Base-by-base conservation (phyloP, 495 filamentous ascomycete genomes). In the Trichoderma erinaceum region DNA sequence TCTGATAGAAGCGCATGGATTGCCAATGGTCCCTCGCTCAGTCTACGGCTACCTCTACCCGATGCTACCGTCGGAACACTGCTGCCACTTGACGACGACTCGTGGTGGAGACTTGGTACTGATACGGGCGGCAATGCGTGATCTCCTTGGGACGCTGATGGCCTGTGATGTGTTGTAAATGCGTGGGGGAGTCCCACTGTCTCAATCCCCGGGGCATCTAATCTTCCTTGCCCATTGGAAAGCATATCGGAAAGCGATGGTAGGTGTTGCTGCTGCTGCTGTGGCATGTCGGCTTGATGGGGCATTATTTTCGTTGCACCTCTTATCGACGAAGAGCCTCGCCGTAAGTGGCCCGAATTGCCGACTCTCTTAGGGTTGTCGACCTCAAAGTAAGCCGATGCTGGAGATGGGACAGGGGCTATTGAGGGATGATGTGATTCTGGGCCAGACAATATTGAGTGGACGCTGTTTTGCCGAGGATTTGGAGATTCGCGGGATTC, bases 1-100 rank as follows among this genome's bases (percentile, higher is more conserved):
- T 21, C 35, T 15, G 73, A 73, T 16, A 83, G 67, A 16, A 83
- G 71, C 18, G 80, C 77, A 66, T 83, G 80, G 52, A 83, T 82
- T 16, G 81, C 80, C 32, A 83, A 66, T 12, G 78, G 73, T 0
- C 77, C 78, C 32, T 83, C 81, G 64, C 76, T 74, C 7, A 79
- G 76, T 15, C 80, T 79, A 63, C 80, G 77, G 1, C 79, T 75
- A 38, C 72, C 70, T n/a, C 72, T 66, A 63, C 68, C 76, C 0
- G 71, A 71, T 4, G 77, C 74, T 52, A 46, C 69, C 11, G 79
- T 77, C 2, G 79, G 77, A 15, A 73, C 35, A 46, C 32, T 63
- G 52, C 74, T 79, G n/a, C 74, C 77, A 5, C 64, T 68, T 23
- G 75, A 78, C 21, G 79, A 78, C 50, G 77, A 74, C 41, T 80